Base-by-base conservation (phyloP, 345 rosid genomes). In the Citrus sp. region DNA sequence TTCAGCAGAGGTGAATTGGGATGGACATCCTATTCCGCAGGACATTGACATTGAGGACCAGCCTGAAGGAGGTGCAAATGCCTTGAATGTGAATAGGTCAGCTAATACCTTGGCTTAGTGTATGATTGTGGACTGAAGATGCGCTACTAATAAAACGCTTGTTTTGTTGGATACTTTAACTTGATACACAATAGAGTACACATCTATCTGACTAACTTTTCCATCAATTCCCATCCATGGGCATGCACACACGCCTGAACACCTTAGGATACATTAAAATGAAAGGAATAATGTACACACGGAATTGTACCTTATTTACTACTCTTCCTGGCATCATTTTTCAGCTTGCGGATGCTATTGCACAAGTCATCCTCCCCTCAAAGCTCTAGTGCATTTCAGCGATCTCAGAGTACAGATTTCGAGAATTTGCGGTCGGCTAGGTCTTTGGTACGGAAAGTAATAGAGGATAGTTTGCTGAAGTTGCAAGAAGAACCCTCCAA, bases 11-110 rank as follows among this genome's bases (percentile, higher is more conserved):
- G 86, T 78, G 78, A 85, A 86, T 61, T 88, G 89, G 92, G 87
- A 85, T 72, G 92, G 85, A 62, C 80, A 76, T 55, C 69, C 54
- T 63, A 81, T 85, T 77, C 84, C 88, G 61, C 92, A 85, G 79
- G 95, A 94, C 72, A 83, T 91, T 37, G 91, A 92, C 77, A 88
- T 94, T 21, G 92, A 89, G 83, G 99, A 94, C 82, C 98, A 91
- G 85, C 91, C 91, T 22, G 98, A 94, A 82, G 98, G 98, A 79
- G 99, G 99, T 40, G 96, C 95, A 78, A 92, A 91, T 79, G 86
- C 98, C 71, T 88, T 95, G 80, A 95, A 92, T 78, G 90, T 92
- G 77, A 94, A 95, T 81, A 95, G 99, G 99, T 91, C 49, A 68
- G 86, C 62, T 65, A 51, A 67, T 80, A 56, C 59, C 28, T 46